Conservation (phyloP, 495 filamentous ascomycete species). For the Margaritispora aquatica region DNA sequence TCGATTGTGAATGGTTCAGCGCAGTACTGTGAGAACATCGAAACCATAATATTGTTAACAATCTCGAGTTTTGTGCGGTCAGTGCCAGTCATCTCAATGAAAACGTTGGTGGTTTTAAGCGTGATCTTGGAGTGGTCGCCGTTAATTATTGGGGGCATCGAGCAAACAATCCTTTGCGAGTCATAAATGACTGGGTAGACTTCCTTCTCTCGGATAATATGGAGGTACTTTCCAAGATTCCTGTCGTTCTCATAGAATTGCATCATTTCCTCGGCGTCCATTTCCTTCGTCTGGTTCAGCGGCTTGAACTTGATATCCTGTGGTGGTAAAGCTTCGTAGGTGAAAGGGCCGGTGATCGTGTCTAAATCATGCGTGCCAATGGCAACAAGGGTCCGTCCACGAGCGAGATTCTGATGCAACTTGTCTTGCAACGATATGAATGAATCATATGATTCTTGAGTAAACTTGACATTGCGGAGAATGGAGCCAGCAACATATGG, state of each 20-base stretch:
- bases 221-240: constrained; percentile 70
- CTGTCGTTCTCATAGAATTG: constrained; percentile 89
- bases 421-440: constrained; percentile 99
- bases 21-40: constrained; percentile 96
- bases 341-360: constrained; percentile 90
- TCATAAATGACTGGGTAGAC: constrained; percentile 98
- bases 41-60: constrained; percentile 87
- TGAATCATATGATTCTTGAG: constrained; percentile 82
- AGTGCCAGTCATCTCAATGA: constrained; percentile 96
- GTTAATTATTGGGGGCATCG: constrained; percentile 96
- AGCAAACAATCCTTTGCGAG: constrained; percentile 79
- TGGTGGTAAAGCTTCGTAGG: constrained; percentile 89
- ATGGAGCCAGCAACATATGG: constrained; percentile 85
- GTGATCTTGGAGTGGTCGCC: constrained; percentile 93
- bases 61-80: constrained; percentile 96
- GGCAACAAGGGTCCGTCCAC: constrained; percentile 85
- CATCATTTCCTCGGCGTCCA: constrained; percentile 90
- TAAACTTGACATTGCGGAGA: constrained; percentile 85
- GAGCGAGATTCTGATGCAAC: constrained; percentile 91
- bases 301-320: constrained; percentile 87
- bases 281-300: constrained; percentile 80
- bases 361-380: constrained; percentile 98
- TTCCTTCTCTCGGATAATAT: constrained; percentile 89
- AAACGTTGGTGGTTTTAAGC: constrained; percentile 80
- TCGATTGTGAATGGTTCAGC: constrained; percentile 87